Conservation (phyloP, 192 early-diverging fungal genomes). For the Coemansia sp. region DNA sequence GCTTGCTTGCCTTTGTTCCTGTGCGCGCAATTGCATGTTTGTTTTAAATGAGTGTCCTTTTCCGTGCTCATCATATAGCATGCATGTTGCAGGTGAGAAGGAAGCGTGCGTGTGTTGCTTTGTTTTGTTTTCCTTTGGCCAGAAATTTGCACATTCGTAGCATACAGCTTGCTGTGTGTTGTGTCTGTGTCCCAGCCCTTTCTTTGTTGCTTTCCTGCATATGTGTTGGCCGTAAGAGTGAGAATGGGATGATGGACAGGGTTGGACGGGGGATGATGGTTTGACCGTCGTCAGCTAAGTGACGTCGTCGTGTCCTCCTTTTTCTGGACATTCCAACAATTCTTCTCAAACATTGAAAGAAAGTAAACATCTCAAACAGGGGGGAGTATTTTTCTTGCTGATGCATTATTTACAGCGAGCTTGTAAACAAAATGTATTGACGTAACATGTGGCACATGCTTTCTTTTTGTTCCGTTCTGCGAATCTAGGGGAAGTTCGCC, state of each 20-base stretch:
- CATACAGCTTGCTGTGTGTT: too few species aligned
- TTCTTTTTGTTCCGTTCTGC: neutral
- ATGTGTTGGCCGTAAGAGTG: neutral
- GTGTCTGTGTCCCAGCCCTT: too few species aligned
- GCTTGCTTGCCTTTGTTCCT: too few species aligned
- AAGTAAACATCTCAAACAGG: neutral
- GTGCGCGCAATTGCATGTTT: neutral
- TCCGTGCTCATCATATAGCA: neutral
- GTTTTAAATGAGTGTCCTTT: neutral
- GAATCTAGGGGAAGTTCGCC: slow-evolving; percentile 47
- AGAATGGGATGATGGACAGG: neutral
- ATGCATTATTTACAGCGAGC: neutral
- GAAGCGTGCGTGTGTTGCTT: neutral
- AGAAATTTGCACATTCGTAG: neutral
- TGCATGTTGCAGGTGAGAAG: slow-evolving; percentile 1
- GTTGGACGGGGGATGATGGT: neutral
- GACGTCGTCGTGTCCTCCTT: neutral
- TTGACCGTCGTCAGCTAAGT: neutral
- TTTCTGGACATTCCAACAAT: neutral
- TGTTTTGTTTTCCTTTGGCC: neutral
- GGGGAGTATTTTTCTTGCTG: neutral
- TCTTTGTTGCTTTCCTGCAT: neutral
- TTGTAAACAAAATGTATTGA: neutral
- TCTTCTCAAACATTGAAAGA: neutral
- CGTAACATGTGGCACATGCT: neutral